Percentiles rank a stretch among this genome's conserved stretches.
Evolutionary conservation across 345 rosid genomes (phyloP).

Genomic region (Cardamine occulta): DNA sequence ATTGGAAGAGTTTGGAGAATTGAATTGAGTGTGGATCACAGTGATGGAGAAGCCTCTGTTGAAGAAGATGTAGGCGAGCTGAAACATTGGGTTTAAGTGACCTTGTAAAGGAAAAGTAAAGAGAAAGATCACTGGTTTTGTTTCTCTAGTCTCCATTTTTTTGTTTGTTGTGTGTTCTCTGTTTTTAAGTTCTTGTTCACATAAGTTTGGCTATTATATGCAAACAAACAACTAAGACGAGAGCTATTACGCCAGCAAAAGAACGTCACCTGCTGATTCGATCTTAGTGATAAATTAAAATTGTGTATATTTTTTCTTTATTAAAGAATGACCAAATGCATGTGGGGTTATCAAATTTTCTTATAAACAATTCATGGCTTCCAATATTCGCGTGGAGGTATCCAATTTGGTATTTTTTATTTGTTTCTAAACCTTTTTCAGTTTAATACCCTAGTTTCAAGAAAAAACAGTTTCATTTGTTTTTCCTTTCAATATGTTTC

Average conservation of each 20-base stretch:
- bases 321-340: slow-evolving; percentile 29
- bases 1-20: slow-evolving; percentile 53
- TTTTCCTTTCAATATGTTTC: not conserved
- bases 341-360: slow-evolving; percentile 21
- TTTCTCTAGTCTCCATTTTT: slow-evolving; percentile 41
- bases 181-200: not conserved
- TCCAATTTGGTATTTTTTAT: not conserved
- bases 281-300: not conserved
- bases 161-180: slow-evolving; percentile 2
- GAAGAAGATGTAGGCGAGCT: slow-evolving; percentile 57
- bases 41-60: slow-evolving; percentile 58
- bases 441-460: not conserved
- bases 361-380: slow-evolving; percentile 7
- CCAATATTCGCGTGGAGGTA: slow-evolving; percentile 4
- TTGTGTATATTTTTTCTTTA: not conserved
- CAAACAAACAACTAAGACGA: not conserved
- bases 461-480: not conserved
- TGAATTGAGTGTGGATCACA: slow-evolving; percentile 55
- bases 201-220: slow-evolving; percentile 5
- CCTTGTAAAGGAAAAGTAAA: slow-evolving; percentile 69
- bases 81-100: slow-evolving; percentile 66
- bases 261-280: slow-evolving; percentile 18
- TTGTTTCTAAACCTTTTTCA: not conserved
- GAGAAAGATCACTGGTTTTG: slow-evolving; percentile 48
- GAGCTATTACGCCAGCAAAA: not conserved